Base-by-base conservation (phyloP, 129 eudicot genomes). In the Helichrysum umbraculigerum region DNA sequence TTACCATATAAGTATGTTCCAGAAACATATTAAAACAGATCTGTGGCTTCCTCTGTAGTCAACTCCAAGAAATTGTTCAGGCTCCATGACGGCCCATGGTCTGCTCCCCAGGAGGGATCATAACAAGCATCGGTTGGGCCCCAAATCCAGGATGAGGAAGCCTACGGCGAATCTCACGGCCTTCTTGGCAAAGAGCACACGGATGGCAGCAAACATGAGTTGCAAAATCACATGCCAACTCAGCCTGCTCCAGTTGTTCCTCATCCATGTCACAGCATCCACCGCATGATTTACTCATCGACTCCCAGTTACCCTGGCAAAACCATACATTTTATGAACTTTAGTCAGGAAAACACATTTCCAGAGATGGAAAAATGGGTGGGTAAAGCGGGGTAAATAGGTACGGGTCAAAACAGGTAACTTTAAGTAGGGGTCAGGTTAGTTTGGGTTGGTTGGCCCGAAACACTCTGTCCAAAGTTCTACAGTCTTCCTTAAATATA, bases 111-210 rank as follows among this genome's bases (percentile, higher is more conserved):
- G 98, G 97, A 8, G 98, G 89, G 33, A 90, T 80, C 98, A 93
- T 93, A 60, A 88, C 80, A 68, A 87, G 28, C 83, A 87, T 82
- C 0, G 81, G 91, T 59, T 87, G 92, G 19, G 85, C 83, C 71
- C 86, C 85, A 61, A 86, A 87, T 52, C 93, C 98, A 7, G 98
- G 97, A 81, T 93, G 98, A 41, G 96, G 92, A 68, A 93, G 81
- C 88, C 97, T 87, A 6, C 97, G 97, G 10, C 98, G 95, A 71
- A 93, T 70, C 77, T 93, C 98, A 68, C 98, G 95, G 2, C 97
- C 98, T 81, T 93, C 98, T 88, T 93, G 98, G 80, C 98, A 93
- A 68, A 93, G 90, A 41, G 98, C 96, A 70, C 98, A 93, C 20
- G 92, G 81, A 59, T 93, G 98, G 82, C 98, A 93, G 74, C 92